Conservation (phyloP, 192 early-diverging fungal genomes). For the Backusella tuberculispora region DNA sequence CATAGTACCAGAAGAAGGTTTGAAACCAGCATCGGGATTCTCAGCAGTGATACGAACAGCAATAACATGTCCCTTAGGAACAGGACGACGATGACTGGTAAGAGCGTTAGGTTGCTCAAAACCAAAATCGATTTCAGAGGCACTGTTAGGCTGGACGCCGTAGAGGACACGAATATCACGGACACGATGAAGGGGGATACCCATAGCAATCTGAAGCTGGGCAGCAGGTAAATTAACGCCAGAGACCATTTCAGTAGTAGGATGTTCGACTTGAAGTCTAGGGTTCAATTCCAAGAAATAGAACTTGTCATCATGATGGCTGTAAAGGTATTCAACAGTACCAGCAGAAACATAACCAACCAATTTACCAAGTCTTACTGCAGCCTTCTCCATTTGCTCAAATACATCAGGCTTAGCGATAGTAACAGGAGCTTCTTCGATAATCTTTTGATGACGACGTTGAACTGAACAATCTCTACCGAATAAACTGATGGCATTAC, state of each 20-base stretch:
- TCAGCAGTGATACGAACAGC: conserved; percentile 98
- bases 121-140: conserved; percentile 92
- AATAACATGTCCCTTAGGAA: conserved; percentile 96
- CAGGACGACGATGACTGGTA: conserved; percentile 89
- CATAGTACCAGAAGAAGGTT: conserved; percentile 95
- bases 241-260: conserved; percentile 98
- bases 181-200: conserved; percentile 94
- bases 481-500: conserved; percentile 98
- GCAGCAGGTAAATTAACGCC: conserved; percentile 98
- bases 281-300: conserved; percentile 98
- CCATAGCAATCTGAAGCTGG: conserved; percentile 99
- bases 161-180: conserved; percentile 96
- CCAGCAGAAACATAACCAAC: conserved; percentile 96
- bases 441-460: conserved; percentile 98
- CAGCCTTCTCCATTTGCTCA: conserved; percentile 93
- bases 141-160: conserved; percentile 85
- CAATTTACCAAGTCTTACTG: conserved; percentile 91
- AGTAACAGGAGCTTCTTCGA: conserved; percentile 96
- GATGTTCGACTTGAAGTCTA: conserved; percentile 98
- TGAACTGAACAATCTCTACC: conserved; percentile 98
- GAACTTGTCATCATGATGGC: conserved; percentile 82
- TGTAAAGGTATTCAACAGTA: conserved; percentile 97
- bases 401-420: conserved; percentile 80
- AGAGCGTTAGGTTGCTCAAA: conserved; percentile 75
- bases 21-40: conserved; percentile 99